phyloP scores from a whole-genome alignment of 2,329 filamentous ascomycete species.

The Sporothrix pseudoabietina region DNA sequence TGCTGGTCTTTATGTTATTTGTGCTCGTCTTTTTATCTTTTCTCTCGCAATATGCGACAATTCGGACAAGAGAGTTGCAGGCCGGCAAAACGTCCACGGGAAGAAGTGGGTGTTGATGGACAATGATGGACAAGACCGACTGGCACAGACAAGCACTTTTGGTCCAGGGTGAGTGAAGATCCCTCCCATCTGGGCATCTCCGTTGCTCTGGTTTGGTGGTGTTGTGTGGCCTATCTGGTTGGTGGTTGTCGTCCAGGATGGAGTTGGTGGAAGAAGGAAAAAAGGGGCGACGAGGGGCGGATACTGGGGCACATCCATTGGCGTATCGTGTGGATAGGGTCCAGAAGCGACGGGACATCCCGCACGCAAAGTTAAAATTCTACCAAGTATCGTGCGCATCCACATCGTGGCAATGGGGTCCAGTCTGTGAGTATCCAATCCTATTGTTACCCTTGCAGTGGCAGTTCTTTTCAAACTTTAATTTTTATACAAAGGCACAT shows the following conservation, averaged over 20 bases:
- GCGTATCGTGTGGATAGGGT: conserved; percentile 14
- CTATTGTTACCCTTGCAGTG: background rate
- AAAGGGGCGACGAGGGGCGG: background rate
- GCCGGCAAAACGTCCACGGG: background rate
- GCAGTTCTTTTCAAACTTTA: no score
- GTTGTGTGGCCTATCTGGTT: background rate
- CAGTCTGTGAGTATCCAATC: background rate
- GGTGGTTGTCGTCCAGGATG: background rate
- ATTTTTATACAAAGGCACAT: no score
- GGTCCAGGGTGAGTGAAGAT: background rate
- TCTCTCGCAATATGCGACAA: background rate
- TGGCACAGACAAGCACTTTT: background rate
- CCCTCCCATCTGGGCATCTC: conserved; percentile 11
- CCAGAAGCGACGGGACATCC: background rate
- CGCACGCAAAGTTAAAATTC: background rate
- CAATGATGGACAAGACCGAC: background rate
- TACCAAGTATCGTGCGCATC: no score
- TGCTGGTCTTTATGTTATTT: background rate
- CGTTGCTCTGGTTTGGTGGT: background rate
- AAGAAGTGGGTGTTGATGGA: background rate
- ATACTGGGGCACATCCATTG: background rate
- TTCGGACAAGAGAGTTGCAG: background rate
- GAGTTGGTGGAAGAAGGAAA: background rate
- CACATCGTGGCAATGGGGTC: background rate
- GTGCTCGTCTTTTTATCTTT: background rate